Conservation (phyloP, 2,329 filamentous ascomycete species). For the Periconia digitata region DNA sequence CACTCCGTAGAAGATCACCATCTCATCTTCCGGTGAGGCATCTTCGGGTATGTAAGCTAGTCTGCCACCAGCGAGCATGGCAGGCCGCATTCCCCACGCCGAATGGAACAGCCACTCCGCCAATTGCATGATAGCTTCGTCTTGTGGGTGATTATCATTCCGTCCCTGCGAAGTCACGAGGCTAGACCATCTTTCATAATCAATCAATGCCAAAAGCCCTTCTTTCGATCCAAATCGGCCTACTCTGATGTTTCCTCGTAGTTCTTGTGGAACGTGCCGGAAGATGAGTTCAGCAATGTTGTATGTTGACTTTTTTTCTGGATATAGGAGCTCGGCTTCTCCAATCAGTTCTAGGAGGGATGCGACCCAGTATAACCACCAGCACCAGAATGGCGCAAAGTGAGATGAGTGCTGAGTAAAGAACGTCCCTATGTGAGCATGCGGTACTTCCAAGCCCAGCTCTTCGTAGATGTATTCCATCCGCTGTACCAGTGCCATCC, state of each 20-base stretch:
- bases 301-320: not conserved
- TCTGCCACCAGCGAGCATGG: not conserved
- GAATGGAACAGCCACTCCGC: constrained; percentile 3
- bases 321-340: not conserved
- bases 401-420: not conserved
- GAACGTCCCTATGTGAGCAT: not conserved
- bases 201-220: not conserved
- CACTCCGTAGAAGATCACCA: constrained; percentile 4
- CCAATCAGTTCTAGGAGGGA: constrained; percentile 1
- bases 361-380: constrained; percentile 3
- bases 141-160: not conserved
- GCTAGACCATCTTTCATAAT: constrained; percentile 2
- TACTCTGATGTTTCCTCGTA: not conserved
- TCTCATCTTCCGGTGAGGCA: not conserved
- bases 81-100: constrained; percentile 6
- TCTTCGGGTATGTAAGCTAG: constrained; percentile 3
- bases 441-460: not conserved
- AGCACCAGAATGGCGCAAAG: constrained; percentile 4
- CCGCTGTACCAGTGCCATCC: not conserved
- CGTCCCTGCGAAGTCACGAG: not conserved
- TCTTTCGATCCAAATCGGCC: not conserved
- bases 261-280: not conserved
- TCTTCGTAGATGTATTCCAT: not conserved
- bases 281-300: not conserved
- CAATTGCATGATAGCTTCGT: not conserved